Evolutionary conservation across 2,329 filamentous ascomycete species (phyloP), one percentile per base, ranked within the genome.

Genomic region (Botryotinia narcissicola): DNA sequence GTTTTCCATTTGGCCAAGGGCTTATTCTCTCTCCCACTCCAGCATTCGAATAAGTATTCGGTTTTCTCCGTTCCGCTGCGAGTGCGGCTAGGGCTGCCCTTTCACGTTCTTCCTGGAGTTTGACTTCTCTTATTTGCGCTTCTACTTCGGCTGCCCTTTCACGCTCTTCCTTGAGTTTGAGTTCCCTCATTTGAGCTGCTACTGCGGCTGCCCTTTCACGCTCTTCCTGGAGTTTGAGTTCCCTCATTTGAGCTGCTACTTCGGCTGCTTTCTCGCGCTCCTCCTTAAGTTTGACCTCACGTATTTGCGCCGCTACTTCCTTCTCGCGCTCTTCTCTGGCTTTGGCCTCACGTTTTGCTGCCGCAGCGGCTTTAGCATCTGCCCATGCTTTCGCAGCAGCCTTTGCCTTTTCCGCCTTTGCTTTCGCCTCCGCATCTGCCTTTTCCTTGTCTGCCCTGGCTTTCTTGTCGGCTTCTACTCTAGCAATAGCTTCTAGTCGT

Each of bases 11-110:
- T 9, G 91, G 90, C 87, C 91, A 93, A 77, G 90, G 90, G 81
- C 89, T 92, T 68, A 87, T 90, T 82, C 87, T 90, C 82, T 93
- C 91, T 69, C 91, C 91, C 35, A 91, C 87, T 46, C 89, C 87
- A 72, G 87, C 89, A 82, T 84, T 91, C 73, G 89, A 89, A 78
- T 91, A 91, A n/a, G 86, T 85, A 76, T 75, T 80, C 70, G 75
- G 73, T 73, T 75, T 77, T 67, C 79, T 73, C 76, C 82, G 79
- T 73, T 81, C 76, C 32, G 69, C 74, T n/a, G 29, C 32, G 1
- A 64, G 71, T n/a, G 51, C 51, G 32, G 63, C 64, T 40, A 37
- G 57, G 46, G 51, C 71, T 61, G 46, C 74, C 78, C 74, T 75
- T 76, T 78, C 78, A 79, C 71, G 44, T 62, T 73, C 59, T 40